Evolutionary conservation across 2,329 filamentous ascomycete genomes (phyloP).

Genomic region (Penicillium frequentans): DNA sequence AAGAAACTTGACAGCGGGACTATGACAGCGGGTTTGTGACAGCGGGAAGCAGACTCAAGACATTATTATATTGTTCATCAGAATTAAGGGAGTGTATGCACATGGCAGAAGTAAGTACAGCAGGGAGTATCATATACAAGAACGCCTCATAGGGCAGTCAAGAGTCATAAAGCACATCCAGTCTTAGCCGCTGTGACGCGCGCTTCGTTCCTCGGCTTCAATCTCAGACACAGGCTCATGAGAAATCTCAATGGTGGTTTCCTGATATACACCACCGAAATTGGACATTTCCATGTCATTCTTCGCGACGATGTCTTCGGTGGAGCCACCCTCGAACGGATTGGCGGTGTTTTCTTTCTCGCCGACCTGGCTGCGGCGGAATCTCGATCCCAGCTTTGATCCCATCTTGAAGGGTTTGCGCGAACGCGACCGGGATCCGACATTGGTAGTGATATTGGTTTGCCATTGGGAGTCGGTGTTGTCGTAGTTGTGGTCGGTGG

Average conservation of each 20-base stretch:
- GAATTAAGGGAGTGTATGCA: background rate
- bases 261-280: constrained; percentile 41
- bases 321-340: constrained; percentile 43
- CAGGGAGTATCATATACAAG: background rate
- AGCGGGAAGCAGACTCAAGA: background rate
- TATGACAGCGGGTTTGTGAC: background rate
- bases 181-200: constrained; percentile 4
- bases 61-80: background rate
- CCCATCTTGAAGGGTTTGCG: constrained; percentile 18
- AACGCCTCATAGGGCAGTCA: background rate
- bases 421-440: constrained; percentile 7
- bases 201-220: constrained; percentile 8
- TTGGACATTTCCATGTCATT: constrained; percentile 32
- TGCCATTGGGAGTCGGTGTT: constrained; percentile 32
- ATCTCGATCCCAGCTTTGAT: constrained; percentile 21
- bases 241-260: constrained; percentile 45
- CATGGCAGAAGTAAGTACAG: background rate
- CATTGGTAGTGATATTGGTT: constrained; percentile 26
- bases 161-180: constrained; percentile 1
- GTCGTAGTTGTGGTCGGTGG: constrained; percentile 25
- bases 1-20: background rate
- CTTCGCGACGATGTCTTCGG: constrained; percentile 43
- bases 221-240: constrained; percentile 29
- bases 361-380: constrained; percentile 16
- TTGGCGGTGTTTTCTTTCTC: constrained; percentile 23